Evolutionary conservation across 177 flowering plant species (phyloP).

Genomic region (Vitis hybrid): DNA sequence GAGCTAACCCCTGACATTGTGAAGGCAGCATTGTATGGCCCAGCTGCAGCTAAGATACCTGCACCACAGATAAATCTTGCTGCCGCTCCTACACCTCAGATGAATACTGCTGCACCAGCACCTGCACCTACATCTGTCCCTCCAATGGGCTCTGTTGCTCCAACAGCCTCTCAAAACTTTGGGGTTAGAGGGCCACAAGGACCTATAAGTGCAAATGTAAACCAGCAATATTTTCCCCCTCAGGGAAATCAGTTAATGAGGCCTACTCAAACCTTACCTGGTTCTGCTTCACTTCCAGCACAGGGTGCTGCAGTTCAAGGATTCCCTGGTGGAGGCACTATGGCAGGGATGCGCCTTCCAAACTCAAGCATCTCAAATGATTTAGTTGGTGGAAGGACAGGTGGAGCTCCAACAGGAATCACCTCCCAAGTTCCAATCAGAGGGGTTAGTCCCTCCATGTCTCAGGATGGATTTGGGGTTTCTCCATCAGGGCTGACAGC

Average conservation of each 20-base stretch:
- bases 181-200: constrained; percentile 53
- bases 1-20: constrained; percentile 92
- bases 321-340: constrained; percentile 34
- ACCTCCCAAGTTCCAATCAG: constrained; percentile 35
- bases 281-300: constrained; percentile 37
- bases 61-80: constrained; percentile 80
- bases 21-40: constrained; percentile 85
- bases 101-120: constrained; percentile 27
- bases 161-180: constrained; percentile 40
- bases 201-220: constrained; percentile 30
- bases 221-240: constrained; percentile 49
- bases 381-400: constrained; percentile 41
- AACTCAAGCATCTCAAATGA: constrained; percentile 45
- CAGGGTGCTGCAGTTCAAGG: constrained; percentile 40
- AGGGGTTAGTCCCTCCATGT: constrained; percentile 31
- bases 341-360: constrained; percentile 35
- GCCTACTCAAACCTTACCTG: constrained; percentile 46
- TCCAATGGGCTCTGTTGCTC: constrained; percentile 29
- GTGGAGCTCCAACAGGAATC: constrained; percentile 30
- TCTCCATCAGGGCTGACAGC: constrained; percentile 29
- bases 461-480: constrained; percentile 43
- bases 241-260: constrained; percentile 48
- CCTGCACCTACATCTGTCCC: constrained; percentile 36
- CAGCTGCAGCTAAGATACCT: constrained; percentile 94
- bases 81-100: constrained; percentile 48